Conservation (phyloP, 352 stramenopile genomes). For the Phytophthora quininea region DNA sequence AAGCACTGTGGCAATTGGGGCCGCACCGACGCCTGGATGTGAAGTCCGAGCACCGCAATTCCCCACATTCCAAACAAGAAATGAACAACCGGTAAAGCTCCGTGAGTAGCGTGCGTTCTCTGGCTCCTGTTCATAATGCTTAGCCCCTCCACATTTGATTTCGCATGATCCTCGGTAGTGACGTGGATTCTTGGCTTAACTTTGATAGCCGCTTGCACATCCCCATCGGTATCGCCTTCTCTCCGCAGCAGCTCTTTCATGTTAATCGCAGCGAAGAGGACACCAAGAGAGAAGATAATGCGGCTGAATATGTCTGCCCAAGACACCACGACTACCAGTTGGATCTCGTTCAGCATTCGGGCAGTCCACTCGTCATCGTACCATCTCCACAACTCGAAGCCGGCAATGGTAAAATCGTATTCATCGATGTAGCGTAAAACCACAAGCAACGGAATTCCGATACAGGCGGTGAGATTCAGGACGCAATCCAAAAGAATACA, state of each 20-base stretch:
- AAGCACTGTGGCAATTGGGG: conserved; percentile 1
- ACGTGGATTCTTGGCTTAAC: conserved; percentile 4
- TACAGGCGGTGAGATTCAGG: conserved; percentile 35
- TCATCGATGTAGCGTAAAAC: conserved; percentile 22
- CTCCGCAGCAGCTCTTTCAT: conserved; percentile 24
- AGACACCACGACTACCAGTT: conserved; percentile 29
- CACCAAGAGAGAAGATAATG: conserved; percentile 16
- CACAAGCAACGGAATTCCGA: conserved; percentile 32
- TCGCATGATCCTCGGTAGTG: not conserved
- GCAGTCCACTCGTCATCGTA: conserved; percentile 35
- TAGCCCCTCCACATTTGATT: too few species aligned
- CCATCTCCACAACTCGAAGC: conserved; percentile 33
- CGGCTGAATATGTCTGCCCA: conserved; percentile 22
- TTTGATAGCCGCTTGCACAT: not conserved
- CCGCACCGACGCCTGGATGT: conserved; percentile 16
- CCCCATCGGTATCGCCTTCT: too few species aligned
- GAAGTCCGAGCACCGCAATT: conserved; percentile 11
- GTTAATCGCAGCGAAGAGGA: conserved; percentile 17
- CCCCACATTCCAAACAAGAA: conserved; percentile 21
- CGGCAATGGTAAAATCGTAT: conserved; percentile 17
- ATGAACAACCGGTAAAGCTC: not conserved
- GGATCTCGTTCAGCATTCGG: conserved; percentile 26
- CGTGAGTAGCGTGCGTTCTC: too few species aligned
- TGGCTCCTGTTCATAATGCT: too few species aligned
- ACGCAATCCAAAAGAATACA: conserved; percentile 35